These are phyloP conservation scores for Trametes meyenii DNA, from an alignment of 768 basidiomycete genomes.

Conservation along the genomic window DNA sequence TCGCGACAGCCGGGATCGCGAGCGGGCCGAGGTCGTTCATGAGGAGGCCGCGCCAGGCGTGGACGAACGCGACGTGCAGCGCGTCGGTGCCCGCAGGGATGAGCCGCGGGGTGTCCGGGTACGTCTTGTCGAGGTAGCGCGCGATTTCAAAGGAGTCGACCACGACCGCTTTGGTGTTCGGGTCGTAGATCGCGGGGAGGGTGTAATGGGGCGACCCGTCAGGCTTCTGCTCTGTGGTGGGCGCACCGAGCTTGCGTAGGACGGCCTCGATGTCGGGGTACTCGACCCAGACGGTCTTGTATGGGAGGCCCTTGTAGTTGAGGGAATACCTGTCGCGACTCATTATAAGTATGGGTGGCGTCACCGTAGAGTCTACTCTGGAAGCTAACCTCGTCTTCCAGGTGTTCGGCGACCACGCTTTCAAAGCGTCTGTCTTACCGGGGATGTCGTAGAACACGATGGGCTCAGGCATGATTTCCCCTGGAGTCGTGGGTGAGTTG, in stretches of 20 bases:
- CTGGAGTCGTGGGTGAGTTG: too few species aligned
- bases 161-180: constrained; percentile 23
- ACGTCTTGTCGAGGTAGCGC: constrained; percentile 33
- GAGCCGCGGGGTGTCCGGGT: constrained; percentile 37
- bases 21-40: constrained; percentile 1
- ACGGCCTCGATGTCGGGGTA: constrained; percentile 49
- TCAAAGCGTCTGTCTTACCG: not conserved
- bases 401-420: constrained; percentile 27
- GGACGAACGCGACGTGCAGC: constrained; percentile 31
- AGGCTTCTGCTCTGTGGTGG: constrained; percentile 35
- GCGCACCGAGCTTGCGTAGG: constrained; percentile 40
- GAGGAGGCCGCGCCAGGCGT: not conserved
- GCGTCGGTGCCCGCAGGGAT: constrained; percentile 37
- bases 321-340: constrained; percentile 30
- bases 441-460: constrained; percentile 28
- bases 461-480: constrained; percentile 7
- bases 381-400: constrained; percentile 21
- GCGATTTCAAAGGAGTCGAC: constrained; percentile 35
- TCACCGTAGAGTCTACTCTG: not conserved
- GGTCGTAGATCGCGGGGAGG: constrained; percentile 36
- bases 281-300: constrained; percentile 55
- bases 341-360: not conserved
- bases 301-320: constrained; percentile 44
- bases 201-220: constrained; percentile 30
- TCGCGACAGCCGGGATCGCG: constrained; percentile 8